A percentile compares a stretch with the other conserved stretches of the same genome.
phyloP scores from a whole-genome alignment of 768 basidiomycete genomes.

The Mycena latifolia region DNA sequence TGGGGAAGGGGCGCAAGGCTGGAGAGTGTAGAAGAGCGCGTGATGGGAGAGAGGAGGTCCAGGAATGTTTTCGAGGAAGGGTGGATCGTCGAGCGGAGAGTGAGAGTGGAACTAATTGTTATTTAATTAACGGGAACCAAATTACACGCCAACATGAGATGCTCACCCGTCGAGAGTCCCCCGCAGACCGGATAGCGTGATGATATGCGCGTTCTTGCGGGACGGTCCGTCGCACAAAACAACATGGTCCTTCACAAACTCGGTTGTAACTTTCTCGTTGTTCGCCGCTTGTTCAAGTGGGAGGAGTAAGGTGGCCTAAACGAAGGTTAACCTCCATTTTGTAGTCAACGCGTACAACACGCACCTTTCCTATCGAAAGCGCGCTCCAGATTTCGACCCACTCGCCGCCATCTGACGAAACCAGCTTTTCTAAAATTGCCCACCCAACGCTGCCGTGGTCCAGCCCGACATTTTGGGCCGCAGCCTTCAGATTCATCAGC shows the following conservation, averaged over 20 bases:
- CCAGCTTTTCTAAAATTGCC: constrained; percentile 82
- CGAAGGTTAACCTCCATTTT: constrained; percentile 12
- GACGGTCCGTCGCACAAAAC: constrained; percentile 69
- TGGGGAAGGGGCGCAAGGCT: constrained; percentile 69
- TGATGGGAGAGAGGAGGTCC: constrained; percentile 50
- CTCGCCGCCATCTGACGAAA: constrained; percentile 67
- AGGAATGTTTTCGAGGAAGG: constrained; percentile 56
- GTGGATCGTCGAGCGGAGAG: constrained; percentile 58
- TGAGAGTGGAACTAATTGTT: constrained; percentile 53
- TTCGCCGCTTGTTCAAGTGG: constrained; percentile 72
- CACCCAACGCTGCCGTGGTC: constrained; percentile 76
- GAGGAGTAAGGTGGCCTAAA: constrained; percentile 83
- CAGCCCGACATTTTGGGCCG: constrained; percentile 76
- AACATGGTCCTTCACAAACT: constrained; percentile 89
- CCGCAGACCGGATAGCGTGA: constrained; percentile 88
- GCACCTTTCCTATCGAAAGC: constrained; percentile 75
- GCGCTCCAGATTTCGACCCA: constrained; percentile 80
- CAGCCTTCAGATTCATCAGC: constrained; percentile 78
- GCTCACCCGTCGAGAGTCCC: constrained; percentile 75
- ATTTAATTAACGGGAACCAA: constrained; percentile 15
- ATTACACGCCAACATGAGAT: not conserved
- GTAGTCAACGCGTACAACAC: constrained; percentile 32
- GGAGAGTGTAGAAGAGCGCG: constrained; percentile 46
- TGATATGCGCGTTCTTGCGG: constrained; percentile 62
- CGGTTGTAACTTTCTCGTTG: constrained; percentile 71